Evolutionary conservation across 345 rosid genomes (phyloP).

Genomic region (Gossypioides kirkii): DNA sequence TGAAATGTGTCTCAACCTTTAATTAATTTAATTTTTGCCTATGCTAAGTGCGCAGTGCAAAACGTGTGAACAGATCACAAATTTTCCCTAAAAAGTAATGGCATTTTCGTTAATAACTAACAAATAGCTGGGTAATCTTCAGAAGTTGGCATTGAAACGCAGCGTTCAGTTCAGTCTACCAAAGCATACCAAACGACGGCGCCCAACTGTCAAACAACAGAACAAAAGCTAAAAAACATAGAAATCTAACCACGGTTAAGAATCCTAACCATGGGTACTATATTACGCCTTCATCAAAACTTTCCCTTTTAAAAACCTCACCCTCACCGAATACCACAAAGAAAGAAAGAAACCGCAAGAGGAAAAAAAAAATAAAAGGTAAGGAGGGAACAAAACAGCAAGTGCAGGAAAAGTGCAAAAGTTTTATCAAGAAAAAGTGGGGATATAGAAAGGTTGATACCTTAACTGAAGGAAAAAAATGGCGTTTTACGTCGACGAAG

Average conservation of each 20-base stretch:
- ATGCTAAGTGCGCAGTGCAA: too few relatives aligned
- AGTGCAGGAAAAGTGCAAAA: background rate
- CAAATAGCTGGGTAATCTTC: background rate
- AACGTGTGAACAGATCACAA: too few relatives aligned
- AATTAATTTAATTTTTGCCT: background rate
- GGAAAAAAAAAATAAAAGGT: too few relatives aligned
- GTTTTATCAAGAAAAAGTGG: slow-evolving; percentile 2
- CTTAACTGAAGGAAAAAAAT: background rate
- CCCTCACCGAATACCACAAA: slow-evolving; percentile 3
- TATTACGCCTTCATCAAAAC: background rate
- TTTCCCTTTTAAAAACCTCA: slow-evolving; percentile 24
- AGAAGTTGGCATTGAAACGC: background rate
- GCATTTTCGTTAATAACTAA: slow-evolving; percentile 8
- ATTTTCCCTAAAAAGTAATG: background rate
- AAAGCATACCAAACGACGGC: background rate
- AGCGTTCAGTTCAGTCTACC: background rate
- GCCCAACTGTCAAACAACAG: background rate
- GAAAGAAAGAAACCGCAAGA: background rate
- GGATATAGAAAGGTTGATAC: background rate
- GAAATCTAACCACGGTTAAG: slow-evolving; percentile 14
- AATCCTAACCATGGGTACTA: slow-evolving; percentile 21
- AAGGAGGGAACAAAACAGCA: background rate
- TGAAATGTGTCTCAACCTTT: background rate
- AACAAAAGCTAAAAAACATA: background rate
- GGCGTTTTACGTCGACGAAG: slow-evolving; percentile 55